Percentiles rank a stretch among this genome's conserved stretches.
Evolutionary conservation across 768 basidiomycete species (phyloP).

Genomic region (Termitomyces sp.): DNA sequence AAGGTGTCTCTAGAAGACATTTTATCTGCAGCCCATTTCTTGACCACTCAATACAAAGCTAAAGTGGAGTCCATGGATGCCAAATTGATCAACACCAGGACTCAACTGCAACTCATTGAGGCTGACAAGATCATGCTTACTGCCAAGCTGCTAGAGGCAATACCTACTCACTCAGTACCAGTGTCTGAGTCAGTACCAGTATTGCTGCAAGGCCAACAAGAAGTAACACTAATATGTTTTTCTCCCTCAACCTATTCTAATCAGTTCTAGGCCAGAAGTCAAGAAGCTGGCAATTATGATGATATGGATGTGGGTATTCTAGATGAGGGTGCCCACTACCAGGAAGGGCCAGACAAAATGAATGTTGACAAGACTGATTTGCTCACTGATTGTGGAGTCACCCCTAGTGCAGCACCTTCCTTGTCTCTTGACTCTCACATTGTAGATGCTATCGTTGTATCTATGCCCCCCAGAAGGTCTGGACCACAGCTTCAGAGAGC

Average conservation of each 20-base stretch:
- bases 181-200: background rate
- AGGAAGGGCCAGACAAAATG: background rate
- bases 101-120: background rate
- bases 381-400: background rate
- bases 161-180: background rate
- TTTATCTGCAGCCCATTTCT: background rate
- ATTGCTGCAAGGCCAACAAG: background rate
- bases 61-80: background rate
- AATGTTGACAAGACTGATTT: background rate
- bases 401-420: background rate
- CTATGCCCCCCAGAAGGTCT: background rate
- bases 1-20: background rate
- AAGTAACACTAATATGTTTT: background rate
- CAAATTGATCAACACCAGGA: background rate
- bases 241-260: background rate
- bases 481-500: background rate
- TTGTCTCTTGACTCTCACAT: background rate
- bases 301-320: background rate
- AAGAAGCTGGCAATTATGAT: background rate
- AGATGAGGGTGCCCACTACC: background rate
- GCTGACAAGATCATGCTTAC: background rate
- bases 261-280: background rate
- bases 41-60: background rate
- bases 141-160: background rate
- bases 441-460: background rate